These are phyloP conservation scores for Ceratocystis variospora DNA, from an alignment of 2,329 filamentous ascomycete species.

Conservation along the genomic window DNA sequence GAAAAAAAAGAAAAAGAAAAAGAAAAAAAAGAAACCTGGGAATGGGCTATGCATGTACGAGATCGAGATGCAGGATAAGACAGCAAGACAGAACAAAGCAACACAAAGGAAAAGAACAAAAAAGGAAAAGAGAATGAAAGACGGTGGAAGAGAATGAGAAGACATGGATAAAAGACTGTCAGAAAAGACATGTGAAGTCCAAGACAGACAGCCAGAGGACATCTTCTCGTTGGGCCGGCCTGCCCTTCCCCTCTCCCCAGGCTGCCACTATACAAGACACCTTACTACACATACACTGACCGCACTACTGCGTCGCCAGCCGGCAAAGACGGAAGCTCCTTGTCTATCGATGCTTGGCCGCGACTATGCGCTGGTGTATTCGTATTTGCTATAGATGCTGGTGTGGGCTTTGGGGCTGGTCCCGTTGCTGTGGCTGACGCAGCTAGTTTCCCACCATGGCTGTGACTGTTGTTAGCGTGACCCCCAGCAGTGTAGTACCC, in stretches of 20 bases:
- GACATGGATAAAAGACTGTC: background rate
- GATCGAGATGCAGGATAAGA: slow-evolving; percentile 21
- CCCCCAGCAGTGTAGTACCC: slow-evolving; percentile 29
- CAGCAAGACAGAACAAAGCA: slow-evolving; percentile 14
- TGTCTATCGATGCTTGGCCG: slow-evolving; percentile 43
- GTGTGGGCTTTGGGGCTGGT: slow-evolving; percentile 2
- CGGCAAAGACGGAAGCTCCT: slow-evolving; percentile 45
- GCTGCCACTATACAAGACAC: background rate
- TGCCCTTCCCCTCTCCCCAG: slow-evolving; percentile 3
- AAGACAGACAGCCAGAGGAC: slow-evolving; percentile 8
- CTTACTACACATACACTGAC: slow-evolving; percentile 16
- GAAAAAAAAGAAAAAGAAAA: background rate
- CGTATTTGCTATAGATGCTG: too few species aligned
- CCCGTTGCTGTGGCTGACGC: background rate
- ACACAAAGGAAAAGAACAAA: slow-evolving; percentile 13
- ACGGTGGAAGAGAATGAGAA: background rate
- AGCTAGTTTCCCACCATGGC: background rate
- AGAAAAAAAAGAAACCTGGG: slow-evolving; percentile 17
- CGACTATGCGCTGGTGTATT: slow-evolving; percentile 12
- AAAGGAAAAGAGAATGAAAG: slow-evolving; percentile 20
- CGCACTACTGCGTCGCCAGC: slow-evolving; percentile 19
- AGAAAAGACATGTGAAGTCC: background rate
- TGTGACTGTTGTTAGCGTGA: background rate
- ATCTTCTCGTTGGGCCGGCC: too few species aligned
- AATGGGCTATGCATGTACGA: slow-evolving; percentile 1